Evolutionary conservation across 2,329 filamentous ascomycete genomes (phyloP).

Genomic region (Ascochyta koolunga): DNA sequence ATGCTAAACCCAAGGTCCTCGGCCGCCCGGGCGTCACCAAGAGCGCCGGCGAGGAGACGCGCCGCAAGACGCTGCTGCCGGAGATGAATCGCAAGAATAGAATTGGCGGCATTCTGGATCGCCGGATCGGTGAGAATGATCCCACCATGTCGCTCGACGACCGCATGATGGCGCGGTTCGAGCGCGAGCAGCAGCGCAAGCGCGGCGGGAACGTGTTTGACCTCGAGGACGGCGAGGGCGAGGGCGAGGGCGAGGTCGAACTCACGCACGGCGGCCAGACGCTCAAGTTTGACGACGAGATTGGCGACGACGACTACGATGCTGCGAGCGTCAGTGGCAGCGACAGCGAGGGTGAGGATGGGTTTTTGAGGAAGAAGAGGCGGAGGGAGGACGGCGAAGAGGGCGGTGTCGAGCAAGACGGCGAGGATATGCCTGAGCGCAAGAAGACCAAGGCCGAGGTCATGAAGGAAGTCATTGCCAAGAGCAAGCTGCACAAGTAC

Average conservation of each 20-base stretch:
- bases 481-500: constrained; percentile 94
- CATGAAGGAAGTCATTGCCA: constrained; percentile 97
- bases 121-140: constrained; percentile 94
- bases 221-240: constrained; percentile 77
- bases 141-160: constrained; percentile 93
- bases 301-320: constrained; percentile 73
- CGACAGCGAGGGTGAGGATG: constrained; percentile 42
- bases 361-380: constrained; percentile 51
- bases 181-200: constrained; percentile 81
- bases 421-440: constrained; percentile 69
- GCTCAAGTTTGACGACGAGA: constrained; percentile 65
- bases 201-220: constrained; percentile 86
- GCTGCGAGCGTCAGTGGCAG: constrained; percentile 71
- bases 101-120: constrained; percentile 88
- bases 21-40: constrained; percentile 84
- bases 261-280: constrained; percentile 86
- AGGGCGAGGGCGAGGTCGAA: constrained; percentile 62
- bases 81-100: constrained; percentile 91
- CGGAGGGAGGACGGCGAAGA: constrained; percentile 55
- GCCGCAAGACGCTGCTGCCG: constrained; percentile 81
- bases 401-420: constrained; percentile 27
- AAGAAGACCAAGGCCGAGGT: constrained; percentile 97
- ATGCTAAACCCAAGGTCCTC: constrained; percentile 61
- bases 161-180: constrained; percentile 88
- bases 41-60: constrained; percentile 84